These are phyloP conservation scores for Alisma plantagoaquatica DNA, from an alignment of 106 monocot genomes.

Conservation along the genomic window DNA sequence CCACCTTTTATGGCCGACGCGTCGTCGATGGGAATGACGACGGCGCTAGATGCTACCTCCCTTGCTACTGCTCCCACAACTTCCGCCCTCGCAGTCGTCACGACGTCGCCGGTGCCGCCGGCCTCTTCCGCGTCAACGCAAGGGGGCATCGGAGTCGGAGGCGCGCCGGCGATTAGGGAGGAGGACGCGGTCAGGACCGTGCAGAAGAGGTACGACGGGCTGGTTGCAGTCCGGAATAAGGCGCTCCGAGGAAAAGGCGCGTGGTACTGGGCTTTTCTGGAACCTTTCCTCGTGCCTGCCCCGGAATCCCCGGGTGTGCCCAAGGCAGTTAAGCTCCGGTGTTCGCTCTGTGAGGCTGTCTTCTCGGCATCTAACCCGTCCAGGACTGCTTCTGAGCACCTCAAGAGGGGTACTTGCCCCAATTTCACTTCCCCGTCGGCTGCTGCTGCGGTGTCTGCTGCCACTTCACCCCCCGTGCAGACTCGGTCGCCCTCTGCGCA, in stretches of 20 bases:
- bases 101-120: no score
- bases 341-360: constrained; percentile 62
- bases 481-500: constrained; percentile 14
- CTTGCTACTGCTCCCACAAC: no score
- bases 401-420: constrained; percentile 84
- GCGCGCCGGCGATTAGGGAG: background rate
- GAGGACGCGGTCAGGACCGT: constrained; percentile 47
- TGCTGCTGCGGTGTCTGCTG: constrained; percentile 2
- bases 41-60: background rate
- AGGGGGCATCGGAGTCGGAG: background rate
- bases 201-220: constrained; percentile 55
- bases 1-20: background rate
- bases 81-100: no score
- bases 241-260: constrained; percentile 82
- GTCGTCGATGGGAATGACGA: background rate
- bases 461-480: background rate
- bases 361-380: constrained; percentile 97
- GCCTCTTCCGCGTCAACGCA: constrained; percentile 1
- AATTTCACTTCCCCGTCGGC: constrained; percentile 37
- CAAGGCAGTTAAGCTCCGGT: constrained; percentile 70
- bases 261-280: constrained; percentile 86
- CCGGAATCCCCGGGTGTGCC: constrained; percentile 52
- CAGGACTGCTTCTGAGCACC: constrained; percentile 79
- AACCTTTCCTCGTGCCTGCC: constrained; percentile 42
- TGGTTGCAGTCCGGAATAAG: constrained; percentile 46